Percentiles rank a stretch among this genome's conserved stretches.
phyloP scores from a whole-genome alignment of 1,284 basidiomycete species.

The Rhodofomes roseus region DNA sequence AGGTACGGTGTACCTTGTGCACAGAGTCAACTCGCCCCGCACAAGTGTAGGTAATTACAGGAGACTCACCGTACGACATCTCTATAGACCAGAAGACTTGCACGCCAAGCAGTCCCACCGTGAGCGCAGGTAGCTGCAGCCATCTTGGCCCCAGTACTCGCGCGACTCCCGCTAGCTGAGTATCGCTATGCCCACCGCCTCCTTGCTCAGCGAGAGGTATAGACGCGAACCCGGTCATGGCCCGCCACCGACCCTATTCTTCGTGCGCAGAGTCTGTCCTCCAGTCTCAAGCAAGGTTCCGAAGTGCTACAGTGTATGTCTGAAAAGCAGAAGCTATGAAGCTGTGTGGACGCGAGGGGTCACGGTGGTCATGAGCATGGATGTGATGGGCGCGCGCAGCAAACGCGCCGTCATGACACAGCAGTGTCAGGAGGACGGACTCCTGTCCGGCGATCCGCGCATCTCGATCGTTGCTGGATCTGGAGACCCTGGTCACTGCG shows the following conservation, averaged over 20 bases:
- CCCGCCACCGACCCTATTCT: neutral
- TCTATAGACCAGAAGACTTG: slow-evolving; percentile 90
- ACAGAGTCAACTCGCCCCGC: neutral
- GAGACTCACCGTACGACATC: slow-evolving; percentile 74
- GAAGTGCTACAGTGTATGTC: neutral
- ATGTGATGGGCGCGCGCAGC: neutral
- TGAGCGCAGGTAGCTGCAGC: slow-evolving; percentile 68
- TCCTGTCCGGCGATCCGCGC: neutral
- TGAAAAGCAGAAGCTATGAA: neutral
- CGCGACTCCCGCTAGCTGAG: slow-evolving; percentile 52
- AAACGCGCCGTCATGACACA: neutral
- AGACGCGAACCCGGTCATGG: slow-evolving; percentile 46
- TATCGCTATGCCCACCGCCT: slow-evolving; percentile 23
- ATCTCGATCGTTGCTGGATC: neutral
- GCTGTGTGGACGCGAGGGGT: neutral
- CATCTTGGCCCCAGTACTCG: slow-evolving; percentile 57
- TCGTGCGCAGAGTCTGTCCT: neutral
- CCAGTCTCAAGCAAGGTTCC: neutral
- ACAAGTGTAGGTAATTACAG: slow-evolving; percentile 15
- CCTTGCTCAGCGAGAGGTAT: slow-evolving; percentile 37
- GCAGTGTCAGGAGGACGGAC: neutral
- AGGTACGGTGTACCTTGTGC: slow-evolving; percentile 82
- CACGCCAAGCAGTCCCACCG: slow-evolving; percentile 76
- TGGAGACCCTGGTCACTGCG: neutral
- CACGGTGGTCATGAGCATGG: neutral